These are phyloP conservation scores for Leucaena leucocephala DNA, from an alignment of 306 rosid species.

Conservation along the genomic window DNA sequence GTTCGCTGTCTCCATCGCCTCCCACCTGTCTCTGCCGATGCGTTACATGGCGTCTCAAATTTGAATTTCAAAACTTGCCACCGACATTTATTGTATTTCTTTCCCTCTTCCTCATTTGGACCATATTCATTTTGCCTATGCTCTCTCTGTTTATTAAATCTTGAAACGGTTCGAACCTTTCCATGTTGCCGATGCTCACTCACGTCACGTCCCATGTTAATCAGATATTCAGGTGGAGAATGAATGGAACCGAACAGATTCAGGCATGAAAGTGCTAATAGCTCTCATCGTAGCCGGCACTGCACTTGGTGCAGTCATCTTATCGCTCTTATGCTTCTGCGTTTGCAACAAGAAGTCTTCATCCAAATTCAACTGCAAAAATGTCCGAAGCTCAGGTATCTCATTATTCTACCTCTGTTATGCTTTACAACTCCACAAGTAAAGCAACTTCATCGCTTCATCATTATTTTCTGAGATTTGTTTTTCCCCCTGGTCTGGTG, in stretches of 20 bases:
- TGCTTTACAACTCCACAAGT: not conserved
- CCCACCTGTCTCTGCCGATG: slow-evolving; percentile 23
- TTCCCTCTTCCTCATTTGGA: not conserved
- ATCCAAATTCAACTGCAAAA: slow-evolving; percentile 46
- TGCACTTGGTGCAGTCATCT: slow-evolving; percentile 49
- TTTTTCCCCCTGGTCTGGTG: slow-evolving; percentile 24
- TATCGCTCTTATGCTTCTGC: slow-evolving; percentile 58
- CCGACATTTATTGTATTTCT: slow-evolving; percentile 39
- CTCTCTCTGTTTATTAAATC: slow-evolving; percentile 23
- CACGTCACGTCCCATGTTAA: slow-evolving; percentile 15
- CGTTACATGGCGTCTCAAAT: slow-evolving; percentile 26
- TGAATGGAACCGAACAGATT: slow-evolving; percentile 46
- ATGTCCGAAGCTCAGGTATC: slow-evolving; percentile 46
- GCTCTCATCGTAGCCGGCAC: slow-evolving; percentile 53
- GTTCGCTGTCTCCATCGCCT: slow-evolving; percentile 31
- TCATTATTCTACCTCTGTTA: slow-evolving; percentile 30
- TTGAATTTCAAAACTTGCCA: slow-evolving; percentile 43
- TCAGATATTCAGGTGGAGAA: slow-evolving; percentile 52
- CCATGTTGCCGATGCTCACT: slow-evolving; percentile 19
- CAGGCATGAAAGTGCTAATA: slow-evolving; percentile 62
- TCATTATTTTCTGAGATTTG: not conserved
- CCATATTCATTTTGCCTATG: slow-evolving; percentile 31
- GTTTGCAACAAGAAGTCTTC: slow-evolving; percentile 48
- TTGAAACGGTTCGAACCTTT: not conserved
- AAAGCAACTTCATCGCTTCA: slow-evolving; percentile 15